Base-by-base conservation (phyloP, 2,329 filamentous ascomycete genomes). In the Metarhizium album region DNA sequence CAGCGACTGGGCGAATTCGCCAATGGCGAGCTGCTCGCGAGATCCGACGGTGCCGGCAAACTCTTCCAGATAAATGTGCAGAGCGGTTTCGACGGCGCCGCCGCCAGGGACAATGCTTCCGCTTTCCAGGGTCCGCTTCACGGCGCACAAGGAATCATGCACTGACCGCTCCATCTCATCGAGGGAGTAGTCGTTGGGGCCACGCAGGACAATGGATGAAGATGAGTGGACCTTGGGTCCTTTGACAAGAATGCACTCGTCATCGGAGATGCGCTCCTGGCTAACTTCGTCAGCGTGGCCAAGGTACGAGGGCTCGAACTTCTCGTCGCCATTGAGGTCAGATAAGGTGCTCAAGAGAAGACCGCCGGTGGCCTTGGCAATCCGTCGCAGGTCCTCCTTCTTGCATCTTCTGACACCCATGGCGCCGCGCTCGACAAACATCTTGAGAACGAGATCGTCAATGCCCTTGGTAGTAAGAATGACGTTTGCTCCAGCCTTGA, bases 161-260 rank as follows among this genome's bases (percentile, higher is more conserved):
- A 98, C 83, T 1, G 93, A 97, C 57, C 93, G 87, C 78, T 98
- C 93, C 91, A 97, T 98, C 78, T 98, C 93, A 64, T 98, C 93
- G 29, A 98, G 82, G 54, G 89, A 88, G 73, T 87, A 97, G 70
- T 98, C 93, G 71, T 98, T 97, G 60, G 93, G 79, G 45, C 93
- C 93, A 53, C 93, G 87, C 49, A 98, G 86, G 60, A 98, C 94
- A 69, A 96, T 90, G 18, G 93, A 98, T 29, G 93, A 90, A 6
- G 90, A 95, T 3, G 86, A 93, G 71, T 93, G 89, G 27, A 86
- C 80, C 75, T 96, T 97, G 63, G 93, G 95, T 50, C 91, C 91
- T 76, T 93, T 95, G 67, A 98, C 80, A 56, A 98, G 74, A 58
- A 98, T 98, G 70, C 91, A 97, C 75, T 98, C 93, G 60, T 98